These are phyloP conservation scores for Pyracantha coccinea DNA, from an alignment of 331 rosid species.

Conservation along the genomic window DNA sequence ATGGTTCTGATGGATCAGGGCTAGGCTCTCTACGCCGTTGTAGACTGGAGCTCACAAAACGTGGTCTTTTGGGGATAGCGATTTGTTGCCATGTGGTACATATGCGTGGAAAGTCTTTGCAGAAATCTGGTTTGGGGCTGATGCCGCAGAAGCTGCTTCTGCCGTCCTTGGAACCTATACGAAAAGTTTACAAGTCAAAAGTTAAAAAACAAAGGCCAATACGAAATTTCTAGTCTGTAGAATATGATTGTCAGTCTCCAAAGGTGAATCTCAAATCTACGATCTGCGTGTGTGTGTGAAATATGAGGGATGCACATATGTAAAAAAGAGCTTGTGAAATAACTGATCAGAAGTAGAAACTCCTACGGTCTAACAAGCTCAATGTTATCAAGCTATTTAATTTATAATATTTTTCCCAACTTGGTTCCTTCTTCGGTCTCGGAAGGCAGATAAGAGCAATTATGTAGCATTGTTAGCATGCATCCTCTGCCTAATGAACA, in stretches of 20 bases:
- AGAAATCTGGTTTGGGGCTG: conserved; percentile 4
- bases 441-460: background rate
- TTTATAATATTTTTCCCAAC: background rate
- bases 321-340: too few relatives aligned
- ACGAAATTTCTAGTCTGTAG: too few relatives aligned
- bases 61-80: too few relatives aligned
- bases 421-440: background rate
- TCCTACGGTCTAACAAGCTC: background rate
- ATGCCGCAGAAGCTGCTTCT: conserved; percentile 1
- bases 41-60: too few relatives aligned
- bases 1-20: background rate
- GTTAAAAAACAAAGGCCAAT: background rate
- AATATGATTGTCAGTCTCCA: background rate
- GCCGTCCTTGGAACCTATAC: conserved; percentile 10
- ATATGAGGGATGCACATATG: background rate
- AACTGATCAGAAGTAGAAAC: background rate
- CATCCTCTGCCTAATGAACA: background rate
- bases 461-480: background rate
- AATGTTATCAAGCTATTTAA: background rate
- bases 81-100: background rate
- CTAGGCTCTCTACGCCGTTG: background rate
- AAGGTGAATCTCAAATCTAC: background rate
- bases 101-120: background rate
- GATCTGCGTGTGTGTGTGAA: background rate
- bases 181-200: background rate